Percentiles rank a stretch among this genome's conserved stretches.
Conservation (phyloP, 306 rosid species). For the Trifolium dubium region DNA sequence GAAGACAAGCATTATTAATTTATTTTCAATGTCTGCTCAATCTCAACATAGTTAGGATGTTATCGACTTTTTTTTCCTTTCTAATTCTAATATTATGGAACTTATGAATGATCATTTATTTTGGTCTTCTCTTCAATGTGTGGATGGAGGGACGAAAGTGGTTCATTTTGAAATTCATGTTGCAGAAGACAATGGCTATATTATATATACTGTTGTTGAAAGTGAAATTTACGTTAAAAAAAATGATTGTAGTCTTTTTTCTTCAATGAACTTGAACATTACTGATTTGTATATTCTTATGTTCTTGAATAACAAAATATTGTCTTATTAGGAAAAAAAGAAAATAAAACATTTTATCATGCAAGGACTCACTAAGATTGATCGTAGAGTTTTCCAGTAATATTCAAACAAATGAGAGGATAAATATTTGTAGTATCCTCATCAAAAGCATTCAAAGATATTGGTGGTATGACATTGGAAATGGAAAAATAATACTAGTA, state of each 20-base stretch:
- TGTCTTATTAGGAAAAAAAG: too few relatives aligned
- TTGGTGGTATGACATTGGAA: too few relatives aligned
- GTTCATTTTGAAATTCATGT: constrained; percentile 22
- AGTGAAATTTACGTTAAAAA: constrained; percentile 12
- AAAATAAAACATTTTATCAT: too few relatives aligned
- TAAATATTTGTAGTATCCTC: too few relatives aligned
- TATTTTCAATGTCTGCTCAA: constrained; percentile 39
- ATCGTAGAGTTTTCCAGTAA: too few relatives aligned
- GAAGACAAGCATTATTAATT: constrained; percentile 33
- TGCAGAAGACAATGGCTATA: constrained; percentile 2
- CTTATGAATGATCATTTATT: constrained; percentile 23
- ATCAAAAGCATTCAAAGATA: too few relatives aligned
- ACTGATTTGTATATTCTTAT: not conserved
- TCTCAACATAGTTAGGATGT: constrained; percentile 37
- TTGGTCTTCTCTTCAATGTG: constrained; percentile 29
- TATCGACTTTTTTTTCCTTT: not conserved
- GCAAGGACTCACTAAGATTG: too few relatives aligned
- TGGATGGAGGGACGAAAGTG: constrained; percentile 28
- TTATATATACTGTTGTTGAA: constrained; percentile 20
- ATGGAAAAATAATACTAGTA: too few relatives aligned
- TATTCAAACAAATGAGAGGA: too few relatives aligned
- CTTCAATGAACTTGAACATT: constrained; percentile 21
- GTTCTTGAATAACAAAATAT: constrained; percentile 3
- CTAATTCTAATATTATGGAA: constrained; percentile 18
- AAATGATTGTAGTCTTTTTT: not conserved